Evolutionary conservation across 495 filamentous ascomycete species (phyloP).

Genomic region (Poronia punctata): DNA sequence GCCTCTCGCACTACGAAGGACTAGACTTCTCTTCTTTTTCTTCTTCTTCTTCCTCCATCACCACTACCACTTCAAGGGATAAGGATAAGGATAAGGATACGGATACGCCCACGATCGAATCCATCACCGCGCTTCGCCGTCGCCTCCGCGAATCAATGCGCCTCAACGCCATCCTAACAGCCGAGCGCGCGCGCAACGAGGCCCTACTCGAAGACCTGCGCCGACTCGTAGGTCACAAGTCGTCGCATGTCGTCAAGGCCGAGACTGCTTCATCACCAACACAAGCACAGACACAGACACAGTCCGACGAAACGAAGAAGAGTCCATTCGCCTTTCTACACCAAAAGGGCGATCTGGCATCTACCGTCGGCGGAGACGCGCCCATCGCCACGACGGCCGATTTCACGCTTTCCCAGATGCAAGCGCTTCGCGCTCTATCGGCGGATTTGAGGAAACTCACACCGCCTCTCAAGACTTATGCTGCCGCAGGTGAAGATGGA

Average conservation of each 20-base stretch:
- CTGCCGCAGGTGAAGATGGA: conserved; percentile 10
- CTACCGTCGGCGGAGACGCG: conserved; percentile 33
- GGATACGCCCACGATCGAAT: conserved; percentile 52
- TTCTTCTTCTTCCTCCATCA: conserved; percentile 11
- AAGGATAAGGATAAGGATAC: neutral
- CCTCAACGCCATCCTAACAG: conserved; percentile 65
- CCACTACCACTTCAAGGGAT: neutral
- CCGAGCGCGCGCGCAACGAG: conserved; percentile 71
- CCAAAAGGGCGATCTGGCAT: conserved; percentile 32
- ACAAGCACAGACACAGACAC: conserved; percentile 11
- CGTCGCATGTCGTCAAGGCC: conserved; percentile 14
- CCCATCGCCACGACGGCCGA: conserved; percentile 66
- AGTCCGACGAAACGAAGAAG: neutral
- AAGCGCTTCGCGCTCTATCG: conserved; percentile 62
- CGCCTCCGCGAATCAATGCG: conserved; percentile 75
- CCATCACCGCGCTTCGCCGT: conserved; percentile 62
- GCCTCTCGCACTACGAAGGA: conserved; percentile 75
- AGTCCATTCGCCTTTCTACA: conserved; percentile 47
- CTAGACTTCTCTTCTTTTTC: conserved; percentile 22
- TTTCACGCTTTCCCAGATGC: conserved; percentile 77
- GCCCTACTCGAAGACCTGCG: conserved; percentile 60
- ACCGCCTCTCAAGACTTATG: conserved; percentile 39
- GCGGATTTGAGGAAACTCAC: conserved; percentile 55
- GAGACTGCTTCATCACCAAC: conserved; percentile 18
- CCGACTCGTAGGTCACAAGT: conserved; percentile 41